Percentiles rank a stretch among this genome's conserved stretches.
Evolutionary conservation across 1,284 basidiomycete species (phyloP).

Genomic region (Marasmius fiardii): DNA sequence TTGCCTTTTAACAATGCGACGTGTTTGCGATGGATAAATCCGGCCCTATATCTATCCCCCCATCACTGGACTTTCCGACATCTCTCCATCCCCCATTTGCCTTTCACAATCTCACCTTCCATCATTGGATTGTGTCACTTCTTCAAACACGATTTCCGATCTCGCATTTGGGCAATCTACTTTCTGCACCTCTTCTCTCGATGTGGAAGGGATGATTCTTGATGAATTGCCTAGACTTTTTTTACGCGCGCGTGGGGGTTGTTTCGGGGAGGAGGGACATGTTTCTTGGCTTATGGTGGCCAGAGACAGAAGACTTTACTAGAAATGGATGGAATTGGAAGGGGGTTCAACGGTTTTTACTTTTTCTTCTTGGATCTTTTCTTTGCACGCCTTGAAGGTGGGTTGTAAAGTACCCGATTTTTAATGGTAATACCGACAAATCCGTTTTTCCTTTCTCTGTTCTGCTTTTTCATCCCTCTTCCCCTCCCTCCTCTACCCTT

Average conservation of each 20-base stretch:
- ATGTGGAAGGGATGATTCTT: conserved; percentile 4
- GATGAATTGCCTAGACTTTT: not conserved
- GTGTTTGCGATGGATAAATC: not conserved
- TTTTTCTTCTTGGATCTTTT: not conserved
- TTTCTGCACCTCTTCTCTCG: conserved; percentile 3
- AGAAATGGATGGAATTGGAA: not conserved
- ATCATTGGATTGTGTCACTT: not conserved
- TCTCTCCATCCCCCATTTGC: not conserved
- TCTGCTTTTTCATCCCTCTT: not conserved
- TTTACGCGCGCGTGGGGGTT: not conserved
- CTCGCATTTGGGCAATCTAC: not conserved
- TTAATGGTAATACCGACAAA: not conserved
- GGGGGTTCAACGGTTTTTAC: not conserved
- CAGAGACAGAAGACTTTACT: not conserved
- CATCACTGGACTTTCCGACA: not conserved
- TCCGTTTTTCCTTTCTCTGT: not conserved
- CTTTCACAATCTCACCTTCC: not conserved
- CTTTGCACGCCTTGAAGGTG: not conserved
- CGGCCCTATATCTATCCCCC: not conserved
- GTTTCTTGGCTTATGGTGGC: not conserved
- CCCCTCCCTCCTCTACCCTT: not conserved
- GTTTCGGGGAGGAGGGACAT: not conserved
- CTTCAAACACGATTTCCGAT: not conserved
- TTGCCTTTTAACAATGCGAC: not conserved
- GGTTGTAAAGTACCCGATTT: not conserved